phyloP scores from a whole-genome alignment of 495 filamentous ascomycete genomes.

The Xylaria curta region DNA sequence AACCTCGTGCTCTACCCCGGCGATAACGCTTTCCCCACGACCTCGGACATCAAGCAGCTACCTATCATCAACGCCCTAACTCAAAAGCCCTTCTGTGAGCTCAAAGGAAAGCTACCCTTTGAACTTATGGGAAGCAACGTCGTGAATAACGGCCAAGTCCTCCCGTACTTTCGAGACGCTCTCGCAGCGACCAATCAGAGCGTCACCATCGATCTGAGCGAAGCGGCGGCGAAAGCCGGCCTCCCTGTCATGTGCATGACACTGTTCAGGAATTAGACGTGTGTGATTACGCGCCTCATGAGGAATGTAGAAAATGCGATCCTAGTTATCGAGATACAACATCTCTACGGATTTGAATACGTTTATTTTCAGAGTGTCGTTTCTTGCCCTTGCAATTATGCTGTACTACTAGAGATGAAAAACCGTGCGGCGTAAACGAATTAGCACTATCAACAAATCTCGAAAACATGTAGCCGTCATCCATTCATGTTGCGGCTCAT shows the following conservation, averaged over 20 bases:
- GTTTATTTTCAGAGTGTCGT: not conserved
- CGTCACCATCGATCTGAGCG: conserved; percentile 44
- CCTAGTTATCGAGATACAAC: not conserved
- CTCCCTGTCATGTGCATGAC: conserved; percentile 2
- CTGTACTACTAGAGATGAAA: not conserved
- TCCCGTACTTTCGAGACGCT: conserved; percentile 66
- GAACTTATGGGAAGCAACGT: conserved; percentile 63
- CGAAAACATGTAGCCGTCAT: not conserved
- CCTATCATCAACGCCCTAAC: conserved; percentile 52
- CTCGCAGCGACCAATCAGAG: conserved; percentile 45
- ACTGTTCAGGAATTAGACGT: not conserved
- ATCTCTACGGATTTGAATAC: not conserved
- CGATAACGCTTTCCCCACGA: conserved; percentile 61
- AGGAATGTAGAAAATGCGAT: not conserved
- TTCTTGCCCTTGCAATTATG: not conserved
- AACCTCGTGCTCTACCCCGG: conserved; percentile 67
- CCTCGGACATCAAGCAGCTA: conserved; percentile 58
- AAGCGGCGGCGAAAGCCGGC: conserved; percentile 24
- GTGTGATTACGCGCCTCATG: not conserved
- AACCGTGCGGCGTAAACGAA: not conserved
- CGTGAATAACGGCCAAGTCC: conserved; percentile 61
- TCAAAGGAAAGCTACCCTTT: conserved; percentile 64
- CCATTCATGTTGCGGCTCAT: not conserved
- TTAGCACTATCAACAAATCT: not conserved
- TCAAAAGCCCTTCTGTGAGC: conserved; percentile 50